These are phyloP conservation scores for Gossypium mustelinum DNA, from an alignment of 345 rosid species.

Conservation along the genomic window DNA sequence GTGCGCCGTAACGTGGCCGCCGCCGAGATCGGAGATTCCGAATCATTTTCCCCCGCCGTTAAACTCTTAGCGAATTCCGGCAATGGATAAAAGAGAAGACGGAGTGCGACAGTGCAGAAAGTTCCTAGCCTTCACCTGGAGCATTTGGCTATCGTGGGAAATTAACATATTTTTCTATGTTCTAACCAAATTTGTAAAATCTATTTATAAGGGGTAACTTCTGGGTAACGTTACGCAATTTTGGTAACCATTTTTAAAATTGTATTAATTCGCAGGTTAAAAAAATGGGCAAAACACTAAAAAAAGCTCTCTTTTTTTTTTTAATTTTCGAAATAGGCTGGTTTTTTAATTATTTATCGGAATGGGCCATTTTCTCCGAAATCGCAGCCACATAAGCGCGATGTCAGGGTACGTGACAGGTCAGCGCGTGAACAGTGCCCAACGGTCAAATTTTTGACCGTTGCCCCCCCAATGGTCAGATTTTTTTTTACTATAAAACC, in stretches of 20 bases:
- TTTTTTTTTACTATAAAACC: too few species aligned
- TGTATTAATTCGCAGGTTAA: too few species aligned
- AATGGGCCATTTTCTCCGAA: too few species aligned
- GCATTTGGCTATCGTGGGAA: background rate
- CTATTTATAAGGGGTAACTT: background rate
- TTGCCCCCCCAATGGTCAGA: too few species aligned
- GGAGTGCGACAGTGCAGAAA: background rate
- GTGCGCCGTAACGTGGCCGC: conserved; percentile 72
- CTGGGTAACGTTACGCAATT: background rate
- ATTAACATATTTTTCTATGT: background rate
- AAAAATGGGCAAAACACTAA: too few species aligned
- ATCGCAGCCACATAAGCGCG: too few species aligned
- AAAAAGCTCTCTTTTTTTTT: too few species aligned
- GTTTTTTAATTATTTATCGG: too few species aligned
- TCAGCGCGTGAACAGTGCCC: too few species aligned
- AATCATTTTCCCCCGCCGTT: conserved; percentile 27
- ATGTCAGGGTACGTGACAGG: too few species aligned
- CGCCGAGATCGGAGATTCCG: conserved; percentile 63
- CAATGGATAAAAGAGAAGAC: background rate
- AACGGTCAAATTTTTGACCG: too few species aligned
- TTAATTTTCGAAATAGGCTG: too few species aligned
- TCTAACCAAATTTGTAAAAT: background rate
- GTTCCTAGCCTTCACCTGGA: background rate
- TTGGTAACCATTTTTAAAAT: background rate
- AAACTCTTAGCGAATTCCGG: background rate